Conservation (phyloP, 257 asterid species). For the Perilla frutescens region DNA sequence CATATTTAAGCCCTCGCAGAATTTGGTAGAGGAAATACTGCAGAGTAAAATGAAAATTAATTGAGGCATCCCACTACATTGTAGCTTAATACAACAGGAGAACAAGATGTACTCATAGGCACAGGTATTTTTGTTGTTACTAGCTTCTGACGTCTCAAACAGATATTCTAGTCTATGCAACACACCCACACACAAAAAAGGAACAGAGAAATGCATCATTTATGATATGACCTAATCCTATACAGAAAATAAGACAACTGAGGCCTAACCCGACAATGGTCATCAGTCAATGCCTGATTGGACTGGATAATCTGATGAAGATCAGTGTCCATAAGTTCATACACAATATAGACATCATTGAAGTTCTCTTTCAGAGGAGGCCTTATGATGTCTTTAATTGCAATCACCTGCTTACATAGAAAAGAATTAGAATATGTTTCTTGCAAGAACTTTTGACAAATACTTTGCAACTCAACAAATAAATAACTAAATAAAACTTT, state of each 20-base stretch:
- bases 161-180: too few relatives aligned
- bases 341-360: constrained; percentile 94
- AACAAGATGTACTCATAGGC: neutral
- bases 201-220: neutral
- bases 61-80: neutral
- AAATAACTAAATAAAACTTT: constrained; percentile 3
- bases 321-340: constrained; percentile 98
- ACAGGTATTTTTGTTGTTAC: neutral
- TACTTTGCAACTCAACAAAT: neutral
- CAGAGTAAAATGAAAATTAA: constrained; percentile 39
- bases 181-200: too few relatives aligned
- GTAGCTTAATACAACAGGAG: neutral
- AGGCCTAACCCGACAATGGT: constrained; percentile 95
- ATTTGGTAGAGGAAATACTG: constrained; percentile 97
- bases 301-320: constrained; percentile 96
- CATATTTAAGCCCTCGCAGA: constrained; percentile 89
- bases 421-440: constrained; percentile 15
- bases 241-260: constrained; percentile 27
- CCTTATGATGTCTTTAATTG: constrained; percentile 85
- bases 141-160: too few relatives aligned
- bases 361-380: constrained; percentile 96
- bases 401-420: constrained; percentile 64
- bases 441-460: neutral
- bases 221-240: neutral
- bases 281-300: constrained; percentile 80